These are phyloP conservation scores for Lomentospora prolificans DNA, from an alignment of 2,329 filamentous ascomycete species.

Conservation along the genomic window DNA sequence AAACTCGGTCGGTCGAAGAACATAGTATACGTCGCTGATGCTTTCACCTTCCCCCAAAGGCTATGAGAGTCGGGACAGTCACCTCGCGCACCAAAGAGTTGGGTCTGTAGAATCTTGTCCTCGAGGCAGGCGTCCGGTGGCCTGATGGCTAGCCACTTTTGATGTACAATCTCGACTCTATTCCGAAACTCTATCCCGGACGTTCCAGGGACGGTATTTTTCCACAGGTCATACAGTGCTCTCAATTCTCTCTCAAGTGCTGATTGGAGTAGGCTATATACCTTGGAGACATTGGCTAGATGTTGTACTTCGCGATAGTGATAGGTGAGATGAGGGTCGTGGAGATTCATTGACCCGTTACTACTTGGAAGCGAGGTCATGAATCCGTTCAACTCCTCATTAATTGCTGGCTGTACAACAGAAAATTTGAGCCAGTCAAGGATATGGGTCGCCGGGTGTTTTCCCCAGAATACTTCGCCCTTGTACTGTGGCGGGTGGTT, in stretches of 20 bases:
- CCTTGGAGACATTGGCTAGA: conserved; percentile 16
- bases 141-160: conserved; percentile 30
- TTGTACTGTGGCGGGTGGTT: conserved; percentile 34
- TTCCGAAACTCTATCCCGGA: conserved; percentile 6
- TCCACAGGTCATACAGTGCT: conserved; percentile 23
- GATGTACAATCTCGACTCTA: conserved; percentile 24
- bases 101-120: conserved; percentile 17
- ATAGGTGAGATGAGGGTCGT: conserved; percentile 24
- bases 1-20: conserved; percentile 18
- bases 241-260: conserved; percentile 25
- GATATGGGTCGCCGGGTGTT: conserved; percentile 32
- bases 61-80: conserved; percentile 14
- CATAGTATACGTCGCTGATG: conserved; percentile 34
- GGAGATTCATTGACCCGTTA: too few species aligned
- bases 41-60: conserved; percentile 39
- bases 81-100: conserved; percentile 17
- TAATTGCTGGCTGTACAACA: conserved; percentile 34
- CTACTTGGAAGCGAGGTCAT: conserved; percentile 10
- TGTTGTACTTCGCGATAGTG: conserved; percentile 25
- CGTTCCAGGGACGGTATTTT: conserved; percentile 13
- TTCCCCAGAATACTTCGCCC: too few species aligned
- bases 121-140: conserved; percentile 19
- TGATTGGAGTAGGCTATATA: conserved; percentile 21
- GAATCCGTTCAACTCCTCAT: conserved; percentile 25
- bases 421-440: conserved; percentile 53